Base-by-base conservation (phyloP, 495 filamentous ascomycete species). In the Astrocystis sublimbata region DNA sequence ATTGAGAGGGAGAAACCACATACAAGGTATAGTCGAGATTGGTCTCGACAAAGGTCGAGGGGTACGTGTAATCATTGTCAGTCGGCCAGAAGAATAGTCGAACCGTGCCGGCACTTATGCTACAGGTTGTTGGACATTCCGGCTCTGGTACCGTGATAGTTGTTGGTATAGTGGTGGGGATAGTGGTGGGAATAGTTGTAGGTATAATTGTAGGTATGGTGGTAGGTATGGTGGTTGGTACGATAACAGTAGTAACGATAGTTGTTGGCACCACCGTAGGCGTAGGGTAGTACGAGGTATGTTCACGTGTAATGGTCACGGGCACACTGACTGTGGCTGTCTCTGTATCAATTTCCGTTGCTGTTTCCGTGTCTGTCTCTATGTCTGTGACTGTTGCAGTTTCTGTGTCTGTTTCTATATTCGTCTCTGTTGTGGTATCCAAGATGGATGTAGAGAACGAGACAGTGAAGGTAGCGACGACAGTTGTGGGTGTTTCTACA, bases 1-100 rank as follows among this genome's bases (percentile, higher is more conserved):
- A 35, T 17, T 38, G 24, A 54, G 36, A 28, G 38, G 50, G 19
- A 46, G 15, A n/a, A 40, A 38, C 15, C 28, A 59, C 71, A 38
- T 67, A 76, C 74, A 76, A 76, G 19, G 76, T 78, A 19, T 76
- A 73, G 13, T 36, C 54, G n/a, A 71, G 60, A 1, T 38, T 61
- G 4, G 65, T 26, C 56, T 71, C 62, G 28, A 73, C 70, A 36
- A 67, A 73, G 19, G 73, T 75, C 4, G 68, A 45, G 1, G 76
- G 71, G 49, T 76, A 78, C 5, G 71, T 62, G 59, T 68, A 69
- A n/a, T 64, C 66, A 2, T 57, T 60, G 53, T 65, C 35, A 36
- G 73, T 72, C 3, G 76, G 76, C 67, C 74, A 78, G 65, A 67
- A 78, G 53, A 68, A 68, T 4, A 78, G 38, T 59, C 65, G 63